Base-by-base conservation (phyloP, 306 rosid species). In the Begonia peltatifolia region DNA sequence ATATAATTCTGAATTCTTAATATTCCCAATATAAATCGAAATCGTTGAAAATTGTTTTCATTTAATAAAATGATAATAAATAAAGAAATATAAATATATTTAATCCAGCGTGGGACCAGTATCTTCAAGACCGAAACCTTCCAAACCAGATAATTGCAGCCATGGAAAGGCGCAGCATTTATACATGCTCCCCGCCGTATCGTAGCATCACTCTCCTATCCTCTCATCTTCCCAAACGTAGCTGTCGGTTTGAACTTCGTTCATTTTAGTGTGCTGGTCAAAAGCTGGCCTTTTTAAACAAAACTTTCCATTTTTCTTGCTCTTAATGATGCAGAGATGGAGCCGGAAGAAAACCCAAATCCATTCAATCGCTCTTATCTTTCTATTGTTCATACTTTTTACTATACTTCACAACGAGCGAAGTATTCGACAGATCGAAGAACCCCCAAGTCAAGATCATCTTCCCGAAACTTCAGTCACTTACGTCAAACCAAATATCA, bases 401-500 rank as follows among this genome's bases (percentile, higher is more conserved):
- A 71, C 83, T n/a, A 77, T 77, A 53, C 80, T 90, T 17, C 87
- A 86, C 70, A 67, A 60, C 60, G 96, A 84, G 42, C 76, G 56
- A 49, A 73, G 64, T 46, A 79, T 92, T 16, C 71, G 23, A 13
- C 70, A 55, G 71, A 72, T 85, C 68, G 94, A 85, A 36, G 84
- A 82, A 56, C 56, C 35, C 67, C 76, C 79, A 68, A 68, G 72
- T 56, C 79, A 52, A 46, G 77, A 14, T 35, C 70, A 14, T 41
- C 83, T 63, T 47, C 95, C 43, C 54, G 72, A 72, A 57, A 55
- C 70, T 65, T 63, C 87, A 36, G 9, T 66, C 59, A 65, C 54
- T 12, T 86, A 50, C 57, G 95, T 90, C 46, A 80, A 83, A 69
- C 93, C 99, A 46, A 90, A 90, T 72, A 63, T 79, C 18, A 51